Conservation (phyloP, 768 basidiomycete genomes). For the Multifurca ochricompacta region DNA sequence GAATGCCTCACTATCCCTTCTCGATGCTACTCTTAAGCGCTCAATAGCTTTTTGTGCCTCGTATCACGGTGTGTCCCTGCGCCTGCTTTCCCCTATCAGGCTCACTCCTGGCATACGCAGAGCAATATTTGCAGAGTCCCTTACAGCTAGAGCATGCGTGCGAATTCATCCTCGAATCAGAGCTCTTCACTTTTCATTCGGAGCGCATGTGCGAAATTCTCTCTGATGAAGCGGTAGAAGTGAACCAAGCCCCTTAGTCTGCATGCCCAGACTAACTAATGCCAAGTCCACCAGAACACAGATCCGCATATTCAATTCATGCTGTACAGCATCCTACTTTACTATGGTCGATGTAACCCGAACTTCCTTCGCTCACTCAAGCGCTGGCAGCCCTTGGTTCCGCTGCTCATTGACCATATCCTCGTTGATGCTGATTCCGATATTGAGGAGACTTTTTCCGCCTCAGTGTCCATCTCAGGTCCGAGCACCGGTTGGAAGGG, state of each 20-base stretch:
- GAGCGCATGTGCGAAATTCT: slow-evolving; percentile 85
- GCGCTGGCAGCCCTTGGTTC: slow-evolving; percentile 77
- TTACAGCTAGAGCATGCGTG: slow-evolving; percentile 82
- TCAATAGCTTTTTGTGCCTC: slow-evolving; percentile 73
- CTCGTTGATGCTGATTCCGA: slow-evolving; percentile 75
- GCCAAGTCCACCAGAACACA: slow-evolving; percentile 46
- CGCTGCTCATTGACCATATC: slow-evolving; percentile 78
- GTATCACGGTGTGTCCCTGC: slow-evolving; percentile 65
- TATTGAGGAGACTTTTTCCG: slow-evolving; percentile 41
- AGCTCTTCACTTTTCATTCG: slow-evolving; percentile 85
- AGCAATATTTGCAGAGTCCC: slow-evolving; percentile 78
- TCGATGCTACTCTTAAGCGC: slow-evolving; percentile 73
- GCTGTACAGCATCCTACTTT: slow-evolving; percentile 67
- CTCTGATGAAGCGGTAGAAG: slow-evolving; percentile 57
- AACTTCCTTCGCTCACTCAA: slow-evolving; percentile 72
- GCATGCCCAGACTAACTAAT: neutral
- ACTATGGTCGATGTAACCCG: slow-evolving; percentile 59
- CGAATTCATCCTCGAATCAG: slow-evolving; percentile 66
- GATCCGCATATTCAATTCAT: slow-evolving; percentile 81
- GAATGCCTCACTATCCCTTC: slow-evolving; percentile 55
- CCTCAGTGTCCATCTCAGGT: slow-evolving; percentile 32
- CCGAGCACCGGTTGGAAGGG: slow-evolving; percentile 24
- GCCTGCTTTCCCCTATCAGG: neutral
- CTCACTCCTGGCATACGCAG: slow-evolving; percentile 31
- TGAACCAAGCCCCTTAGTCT: slow-evolving; percentile 29